phyloP scores from a whole-genome alignment of 1,284 basidiomycete species.

The Cryptococcus jaspeensis region DNA sequence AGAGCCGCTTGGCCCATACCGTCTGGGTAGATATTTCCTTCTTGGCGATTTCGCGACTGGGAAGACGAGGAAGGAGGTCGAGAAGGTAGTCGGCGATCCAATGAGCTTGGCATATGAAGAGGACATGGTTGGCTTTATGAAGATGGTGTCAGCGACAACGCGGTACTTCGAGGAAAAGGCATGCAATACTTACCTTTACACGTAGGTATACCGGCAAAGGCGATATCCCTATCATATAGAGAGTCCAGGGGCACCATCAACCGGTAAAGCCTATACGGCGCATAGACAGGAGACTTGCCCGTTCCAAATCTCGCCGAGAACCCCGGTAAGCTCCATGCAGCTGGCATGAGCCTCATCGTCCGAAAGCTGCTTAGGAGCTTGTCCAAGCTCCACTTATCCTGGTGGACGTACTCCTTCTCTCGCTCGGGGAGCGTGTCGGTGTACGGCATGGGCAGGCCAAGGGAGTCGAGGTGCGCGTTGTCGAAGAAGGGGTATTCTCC shows the following conservation, averaged over 20 bases:
- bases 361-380: slow-evolving; percentile 5
- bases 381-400: slow-evolving; percentile 10
- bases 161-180: not conserved
- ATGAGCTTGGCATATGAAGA: slow-evolving; percentile 23
- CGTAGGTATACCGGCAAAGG: slow-evolving; percentile 14
- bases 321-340: no score
- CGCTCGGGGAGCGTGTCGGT: slow-evolving; percentile 2
- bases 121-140: slow-evolving; percentile 20
- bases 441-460: slow-evolving; percentile 21
- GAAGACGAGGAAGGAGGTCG: slow-evolving; percentile 18
- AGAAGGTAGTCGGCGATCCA: slow-evolving; percentile 30
- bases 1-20: slow-evolving; percentile 24
- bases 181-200: slow-evolving; percentile 6
- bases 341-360: slow-evolving; percentile 11
- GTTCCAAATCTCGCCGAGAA: no score
- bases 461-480: slow-evolving; percentile 6
- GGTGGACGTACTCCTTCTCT: slow-evolving; percentile 11
- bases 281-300: not conserved
- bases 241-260: slow-evolving; percentile 21
- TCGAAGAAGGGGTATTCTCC: slow-evolving; percentile 26
- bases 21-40: slow-evolving; percentile 22
- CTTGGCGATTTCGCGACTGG: slow-evolving; percentile 9
- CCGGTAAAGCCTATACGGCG: slow-evolving; percentile 22
- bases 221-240: slow-evolving; percentile 20
- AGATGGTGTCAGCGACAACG: no score